These are phyloP conservation scores for Lipomyces oligophaga DNA, from an alignment of 805 yeast species.

Conservation along the genomic window DNA sequence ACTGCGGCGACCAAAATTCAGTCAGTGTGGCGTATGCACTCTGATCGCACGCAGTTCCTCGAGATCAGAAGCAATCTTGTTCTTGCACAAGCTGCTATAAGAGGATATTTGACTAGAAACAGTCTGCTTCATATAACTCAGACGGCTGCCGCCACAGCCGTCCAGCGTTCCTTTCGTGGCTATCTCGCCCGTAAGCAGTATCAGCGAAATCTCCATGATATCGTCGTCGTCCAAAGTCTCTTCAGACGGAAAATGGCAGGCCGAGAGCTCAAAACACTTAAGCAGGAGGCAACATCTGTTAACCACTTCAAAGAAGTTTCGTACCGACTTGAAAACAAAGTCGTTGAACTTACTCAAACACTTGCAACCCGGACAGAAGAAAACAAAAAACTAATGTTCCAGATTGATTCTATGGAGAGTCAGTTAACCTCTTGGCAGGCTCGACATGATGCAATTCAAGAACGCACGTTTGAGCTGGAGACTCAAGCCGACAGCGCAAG, in stretches of 20 bases:
- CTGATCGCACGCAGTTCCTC: conserved; percentile 51
- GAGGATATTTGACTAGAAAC: conserved; percentile 51
- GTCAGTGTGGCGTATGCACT: conserved; percentile 47
- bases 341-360: conserved; percentile 88
- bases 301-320: conserved; percentile 87
- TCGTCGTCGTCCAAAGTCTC: conserved; percentile 70
- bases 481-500: conserved; percentile 29
- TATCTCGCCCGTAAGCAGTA: conserved; percentile 55
- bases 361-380: conserved; percentile 76
- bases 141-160: conserved; percentile 58
- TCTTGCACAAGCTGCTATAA: conserved; percentile 54
- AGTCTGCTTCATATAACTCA: conserved; percentile 49
- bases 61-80: conserved; percentile 52
- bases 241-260: conserved; percentile 73
- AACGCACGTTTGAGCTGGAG: conserved; percentile 32
- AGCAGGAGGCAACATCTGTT: conserved; percentile 87
- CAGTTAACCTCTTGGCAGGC: conserved; percentile 35
- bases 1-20: conserved; percentile 70
- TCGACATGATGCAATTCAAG: conserved; percentile 32
- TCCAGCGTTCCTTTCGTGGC: conserved; percentile 76
- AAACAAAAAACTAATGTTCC: conserved; percentile 64
- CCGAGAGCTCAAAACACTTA: conserved; percentile 57
- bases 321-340: conserved; percentile 91
- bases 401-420: conserved; percentile 46
- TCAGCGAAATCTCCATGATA: conserved; percentile 48